A percentile compares a stretch with the other conserved stretches of the same genome.
Evolutionary conservation across 2,329 filamentous ascomycete species (phyloP).

Genomic region (Anisogramma anomala): DNA sequence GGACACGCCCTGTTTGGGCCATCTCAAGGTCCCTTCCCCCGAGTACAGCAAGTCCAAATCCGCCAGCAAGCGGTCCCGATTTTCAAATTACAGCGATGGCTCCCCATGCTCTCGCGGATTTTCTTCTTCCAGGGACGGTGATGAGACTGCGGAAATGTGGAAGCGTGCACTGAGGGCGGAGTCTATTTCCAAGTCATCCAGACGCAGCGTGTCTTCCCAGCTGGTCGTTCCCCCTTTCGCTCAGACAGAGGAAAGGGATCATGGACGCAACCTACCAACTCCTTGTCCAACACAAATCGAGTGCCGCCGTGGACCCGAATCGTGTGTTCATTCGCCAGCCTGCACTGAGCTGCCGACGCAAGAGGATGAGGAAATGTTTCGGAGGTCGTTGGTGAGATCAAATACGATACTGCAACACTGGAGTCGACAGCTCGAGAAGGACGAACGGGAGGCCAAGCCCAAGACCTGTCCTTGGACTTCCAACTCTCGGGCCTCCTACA

Average conservation of each 20-base stretch:
- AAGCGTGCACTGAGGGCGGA: slow-evolving; percentile 14
- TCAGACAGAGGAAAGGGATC: not conserved
- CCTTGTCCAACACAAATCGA: slow-evolving; percentile 1
- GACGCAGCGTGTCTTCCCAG: slow-evolving; percentile 6
- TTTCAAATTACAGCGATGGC: not conserved
- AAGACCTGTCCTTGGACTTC: not conserved
- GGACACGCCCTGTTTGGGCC: not conserved
- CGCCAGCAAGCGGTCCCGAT: not conserved
- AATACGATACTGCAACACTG: slow-evolving; percentile 5
- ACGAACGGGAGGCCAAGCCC: slow-evolving; percentile 2
- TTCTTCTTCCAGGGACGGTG: slow-evolving; percentile 11
- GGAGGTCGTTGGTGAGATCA: slow-evolving; percentile 2
- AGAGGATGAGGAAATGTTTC: slow-evolving; percentile 1
- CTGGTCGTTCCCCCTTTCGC: not conserved
- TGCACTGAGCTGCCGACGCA: not conserved
- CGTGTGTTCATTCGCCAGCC: slow-evolving; percentile 3
- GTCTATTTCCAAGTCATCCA: slow-evolving; percentile 7
- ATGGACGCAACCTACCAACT: not conserved
- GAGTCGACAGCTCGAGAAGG: slow-evolving; percentile 1
- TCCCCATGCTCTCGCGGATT: slow-evolving; percentile 7
- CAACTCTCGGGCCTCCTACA: not conserved
- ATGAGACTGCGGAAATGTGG: slow-evolving; percentile 13
- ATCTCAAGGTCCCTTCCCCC: slow-evolving; percentile 5
- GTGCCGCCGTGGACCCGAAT: slow-evolving; percentile 1
- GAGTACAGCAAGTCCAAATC: not conserved